Percentiles rank a stretch among this genome's conserved stretches.
Evolutionary conservation across 345 rosid genomes (phyloP).

Genomic region (Bruguiera parviflora): DNA sequence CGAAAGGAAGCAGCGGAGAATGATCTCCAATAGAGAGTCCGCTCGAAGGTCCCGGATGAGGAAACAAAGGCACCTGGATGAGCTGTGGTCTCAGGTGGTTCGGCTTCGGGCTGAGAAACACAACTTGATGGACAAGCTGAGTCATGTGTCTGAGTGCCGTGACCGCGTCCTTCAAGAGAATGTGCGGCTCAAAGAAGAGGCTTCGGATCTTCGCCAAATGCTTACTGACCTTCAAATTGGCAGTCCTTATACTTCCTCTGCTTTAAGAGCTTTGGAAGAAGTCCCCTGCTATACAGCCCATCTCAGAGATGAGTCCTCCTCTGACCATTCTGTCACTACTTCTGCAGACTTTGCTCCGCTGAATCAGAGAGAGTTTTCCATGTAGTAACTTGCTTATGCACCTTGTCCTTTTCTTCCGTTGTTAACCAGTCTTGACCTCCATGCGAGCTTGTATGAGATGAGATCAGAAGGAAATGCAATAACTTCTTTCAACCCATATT

Average conservation of each 20-base stretch:
- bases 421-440: neutral
- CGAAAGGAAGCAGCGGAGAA: slow-evolving; percentile 89
- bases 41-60: slow-evolving; percentile 97
- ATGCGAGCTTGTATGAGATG: neutral
- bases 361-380: neutral
- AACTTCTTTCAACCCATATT: neutral
- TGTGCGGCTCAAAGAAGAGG: slow-evolving; percentile 75
- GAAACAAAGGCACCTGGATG: slow-evolving; percentile 95
- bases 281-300: slow-evolving; percentile 44
- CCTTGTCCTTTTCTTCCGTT: neutral
- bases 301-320: slow-evolving; percentile 41
- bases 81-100: slow-evolving; percentile 84
- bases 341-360: neutral
- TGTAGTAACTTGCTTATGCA: neutral
- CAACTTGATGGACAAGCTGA: slow-evolving; percentile 65
- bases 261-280: slow-evolving; percentile 54
- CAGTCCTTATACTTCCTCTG: slow-evolving; percentile 39
- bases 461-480: neutral
- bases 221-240: slow-evolving; percentile 46
- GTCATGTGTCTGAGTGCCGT: slow-evolving; percentile 56
- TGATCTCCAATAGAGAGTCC: slow-evolving; percentile 96
- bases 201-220: slow-evolving; percentile 71
- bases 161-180: slow-evolving; percentile 67
- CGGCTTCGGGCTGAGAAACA: slow-evolving; percentile 74
- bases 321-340: neutral